These are phyloP conservation scores for Dryadomyces quercus-mongolicae DNA, from an alignment of 2,329 filamentous ascomycete species.

Conservation along the genomic window DNA sequence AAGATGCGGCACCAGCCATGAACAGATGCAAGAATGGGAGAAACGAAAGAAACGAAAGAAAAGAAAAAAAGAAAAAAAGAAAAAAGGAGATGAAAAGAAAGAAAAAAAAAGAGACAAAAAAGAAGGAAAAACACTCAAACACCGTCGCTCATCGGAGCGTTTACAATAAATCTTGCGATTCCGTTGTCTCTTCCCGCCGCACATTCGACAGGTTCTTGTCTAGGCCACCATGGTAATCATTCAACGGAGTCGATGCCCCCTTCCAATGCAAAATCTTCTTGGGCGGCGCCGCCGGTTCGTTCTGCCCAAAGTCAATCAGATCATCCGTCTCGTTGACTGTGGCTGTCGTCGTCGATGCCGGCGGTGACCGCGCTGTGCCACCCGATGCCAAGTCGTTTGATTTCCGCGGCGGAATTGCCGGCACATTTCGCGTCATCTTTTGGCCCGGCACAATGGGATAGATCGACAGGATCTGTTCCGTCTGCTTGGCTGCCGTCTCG, in stretches of 20 bases:
- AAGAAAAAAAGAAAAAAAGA: background rate
- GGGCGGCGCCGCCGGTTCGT: slow-evolving; percentile 16
- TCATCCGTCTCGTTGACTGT: slow-evolving; percentile 17
- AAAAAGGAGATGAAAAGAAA: background rate
- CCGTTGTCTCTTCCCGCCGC: slow-evolving; percentile 22
- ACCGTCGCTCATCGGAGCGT: background rate
- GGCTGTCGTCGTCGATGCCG: slow-evolving; percentile 3
- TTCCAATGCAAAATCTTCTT: background rate
- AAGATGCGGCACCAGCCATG: background rate
- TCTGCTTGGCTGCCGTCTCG: slow-evolving; percentile 53
- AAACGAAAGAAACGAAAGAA: background rate
- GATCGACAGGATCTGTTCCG: slow-evolving; percentile 75
- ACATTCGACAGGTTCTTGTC: slow-evolving; percentile 33
- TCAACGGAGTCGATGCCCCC: slow-evolving; percentile 30
- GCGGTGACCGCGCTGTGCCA: background rate
- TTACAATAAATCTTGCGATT: slow-evolving; percentile 24
- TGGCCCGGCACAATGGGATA: slow-evolving; percentile 77
- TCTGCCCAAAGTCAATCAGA: slow-evolving; percentile 47
- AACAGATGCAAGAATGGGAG: background rate
- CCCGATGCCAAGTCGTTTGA: slow-evolving; percentile 11
- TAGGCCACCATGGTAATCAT: slow-evolving; percentile 45
- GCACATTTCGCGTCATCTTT: slow-evolving; percentile 39
- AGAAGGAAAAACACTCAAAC: background rate
- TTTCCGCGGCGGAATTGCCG: slow-evolving; percentile 26
- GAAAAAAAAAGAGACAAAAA: background rate